Conservation (phyloP, 805 yeast genomes). For the Jamesozyma jinghongensis region DNA sequence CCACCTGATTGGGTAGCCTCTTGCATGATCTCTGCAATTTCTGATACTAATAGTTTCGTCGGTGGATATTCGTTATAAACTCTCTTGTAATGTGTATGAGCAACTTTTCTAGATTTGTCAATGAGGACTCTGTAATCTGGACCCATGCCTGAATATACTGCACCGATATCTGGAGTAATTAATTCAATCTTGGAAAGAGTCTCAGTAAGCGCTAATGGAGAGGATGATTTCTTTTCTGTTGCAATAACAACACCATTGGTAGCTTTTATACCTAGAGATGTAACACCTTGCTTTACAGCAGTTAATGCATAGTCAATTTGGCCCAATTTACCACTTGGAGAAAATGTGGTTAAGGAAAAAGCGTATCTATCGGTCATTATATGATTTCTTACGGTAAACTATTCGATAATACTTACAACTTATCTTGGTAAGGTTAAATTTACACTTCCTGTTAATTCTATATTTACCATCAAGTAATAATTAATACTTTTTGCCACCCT, state of each 20-base stretch:
- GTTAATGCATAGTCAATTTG: slow-evolving; percentile 97
- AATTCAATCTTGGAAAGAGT: slow-evolving; percentile 68
- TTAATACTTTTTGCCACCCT: slow-evolving; percentile 2
- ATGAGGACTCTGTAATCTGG: slow-evolving; percentile 94
- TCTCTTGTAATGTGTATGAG: slow-evolving; percentile 88
- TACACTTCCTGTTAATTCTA: too few relatives aligned
- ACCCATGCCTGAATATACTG: slow-evolving; percentile 97
- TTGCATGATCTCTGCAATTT: slow-evolving; percentile 93
- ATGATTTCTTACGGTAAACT: too few relatives aligned
- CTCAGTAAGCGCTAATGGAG: slow-evolving; percentile 66
- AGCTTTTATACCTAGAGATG: slow-evolving; percentile 89
- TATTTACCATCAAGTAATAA: too few relatives aligned
- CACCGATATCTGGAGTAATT: slow-evolving; percentile 92
- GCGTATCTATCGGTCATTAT: slow-evolving; percentile 96
- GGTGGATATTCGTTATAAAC: slow-evolving; percentile 96
- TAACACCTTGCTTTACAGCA: slow-evolving; percentile 96
- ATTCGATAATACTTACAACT: too few relatives aligned
- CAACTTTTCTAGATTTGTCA: slow-evolving; percentile 86
- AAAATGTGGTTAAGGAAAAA: slow-evolving; percentile 92
- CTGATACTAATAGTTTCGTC: slow-evolving; percentile 84
- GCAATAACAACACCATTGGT: slow-evolving; percentile 95
- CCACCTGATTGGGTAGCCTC: slow-evolving; percentile 99
- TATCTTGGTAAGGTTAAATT: too few relatives aligned
- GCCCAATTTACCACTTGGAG: slow-evolving; percentile 96
- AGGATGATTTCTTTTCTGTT: slow-evolving; percentile 84